A percentile compares a stretch with the other conserved stretches of the same genome.
phyloP scores from a whole-genome alignment of 257 asterid species.

The Solanum acaule region DNA sequence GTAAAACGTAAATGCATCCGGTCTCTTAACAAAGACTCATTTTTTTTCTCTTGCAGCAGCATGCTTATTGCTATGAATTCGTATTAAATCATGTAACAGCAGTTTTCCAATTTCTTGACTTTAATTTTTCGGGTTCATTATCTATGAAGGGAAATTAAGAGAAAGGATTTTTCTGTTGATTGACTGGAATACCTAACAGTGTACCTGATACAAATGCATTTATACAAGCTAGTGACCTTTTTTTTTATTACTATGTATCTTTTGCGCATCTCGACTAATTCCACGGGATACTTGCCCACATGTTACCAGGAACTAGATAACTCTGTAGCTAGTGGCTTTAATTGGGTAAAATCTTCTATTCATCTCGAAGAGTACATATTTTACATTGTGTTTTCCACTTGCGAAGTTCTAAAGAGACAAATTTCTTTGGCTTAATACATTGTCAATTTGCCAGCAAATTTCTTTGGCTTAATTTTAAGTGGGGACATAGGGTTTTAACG shows the following conservation, averaged over 20 bases:
- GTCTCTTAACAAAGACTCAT: too few relatives aligned
- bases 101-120: background rate
- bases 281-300: rapidly evolving
- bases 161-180: too few relatives aligned
- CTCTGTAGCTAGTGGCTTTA: background rate
- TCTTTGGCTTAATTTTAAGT: background rate
- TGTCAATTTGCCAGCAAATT: background rate
- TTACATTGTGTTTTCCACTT: background rate
- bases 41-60: too few relatives aligned
- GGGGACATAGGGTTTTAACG: background rate
- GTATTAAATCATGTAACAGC: background rate
- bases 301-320: too few relatives aligned
- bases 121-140: too few relatives aligned
- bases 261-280: too few relatives aligned
- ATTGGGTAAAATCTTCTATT: background rate
- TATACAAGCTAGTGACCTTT: too few relatives aligned
- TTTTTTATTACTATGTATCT: too few relatives aligned
- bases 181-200: background rate
- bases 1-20: too few relatives aligned
- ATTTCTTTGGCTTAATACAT: background rate
- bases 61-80: too few relatives aligned
- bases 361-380: background rate
- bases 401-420: background rate
- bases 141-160: too few relatives aligned
- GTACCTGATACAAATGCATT: background rate